Base-by-base conservation (phyloP, 352 stramenopile species). In the Phytophthora rubi region DNA sequence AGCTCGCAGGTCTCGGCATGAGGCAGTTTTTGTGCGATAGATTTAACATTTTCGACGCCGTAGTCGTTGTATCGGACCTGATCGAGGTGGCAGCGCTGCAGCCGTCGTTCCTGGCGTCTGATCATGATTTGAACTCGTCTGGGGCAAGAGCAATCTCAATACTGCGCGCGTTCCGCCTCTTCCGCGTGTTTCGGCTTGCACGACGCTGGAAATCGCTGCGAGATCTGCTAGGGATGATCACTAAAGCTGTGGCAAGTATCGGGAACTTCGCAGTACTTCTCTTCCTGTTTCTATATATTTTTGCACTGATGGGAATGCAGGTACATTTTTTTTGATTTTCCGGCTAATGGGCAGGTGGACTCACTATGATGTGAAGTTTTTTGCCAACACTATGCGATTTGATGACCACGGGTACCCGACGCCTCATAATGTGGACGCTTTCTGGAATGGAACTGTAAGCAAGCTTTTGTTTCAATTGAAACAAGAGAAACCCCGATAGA, bases 281-380 rank as follows among this genome's bases (percentile, higher is more conserved):
- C 9, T 85, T 97, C 53, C 76, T 99, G 5, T 98, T 98, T 70
- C 93, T 98, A 48, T 98, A 97, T 71, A 97, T 98, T 49, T 98
- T 96, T 67, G 81, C 90, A 21, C 73, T 98, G 16, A 51, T 98
- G 6, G 92, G 92, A 0, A 77, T 97, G 37, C 92, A 97, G 76
- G 77, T 85, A 58, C 4, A 7, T 30, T 48, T 3, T 4, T 42
- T 12, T 21, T 21, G 18, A 21, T 21, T 21, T 21, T 21, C 18
- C 18, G 18, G 18, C 18, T 21, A 21, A 21, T 21, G 18, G 18
- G 18, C 30, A 33, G 30, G 30, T 8, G 30, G 18, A 21, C 33
- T 39, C 8, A 39, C 33, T 15, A 4, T 39, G 33, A 1, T 42
- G 9, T 39, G 35, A 32, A 91, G 82, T 89, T 98, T 59, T 98